phyloP scores from a whole-genome alignment of 306 rosid genomes.

The Abrus precatorius region DNA sequence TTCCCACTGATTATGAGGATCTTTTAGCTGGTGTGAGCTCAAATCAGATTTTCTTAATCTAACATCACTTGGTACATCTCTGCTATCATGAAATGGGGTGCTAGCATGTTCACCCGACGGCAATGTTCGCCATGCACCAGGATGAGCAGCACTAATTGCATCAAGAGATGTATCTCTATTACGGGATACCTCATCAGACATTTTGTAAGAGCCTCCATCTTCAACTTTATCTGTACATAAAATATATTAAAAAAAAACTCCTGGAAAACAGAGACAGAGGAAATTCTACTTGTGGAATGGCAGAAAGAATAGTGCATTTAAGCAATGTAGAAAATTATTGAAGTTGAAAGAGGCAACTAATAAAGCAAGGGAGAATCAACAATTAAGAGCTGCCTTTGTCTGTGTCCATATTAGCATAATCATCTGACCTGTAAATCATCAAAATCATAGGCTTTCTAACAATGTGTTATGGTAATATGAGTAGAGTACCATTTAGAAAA shows the following conservation, averaged over 20 bases:
- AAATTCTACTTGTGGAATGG: not conserved
- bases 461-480: not conserved
- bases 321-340: not conserved
- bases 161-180: conserved; percentile 64
- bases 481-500: not conserved
- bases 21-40: conserved; percentile 64
- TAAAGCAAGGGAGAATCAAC: not conserved
- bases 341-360: not conserved
- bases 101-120: conserved; percentile 61
- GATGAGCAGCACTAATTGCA: conserved; percentile 59
- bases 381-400: conserved; percentile 5
- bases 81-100: conserved; percentile 61
- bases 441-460: not conserved
- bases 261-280: not conserved
- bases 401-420: not conserved
- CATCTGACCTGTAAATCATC: not conserved
- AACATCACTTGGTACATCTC: conserved; percentile 63
- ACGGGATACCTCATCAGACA: conserved; percentile 60
- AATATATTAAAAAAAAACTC: conserved; percentile 15
- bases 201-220: conserved; percentile 61
- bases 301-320: not conserved
- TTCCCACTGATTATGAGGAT: conserved; percentile 66
- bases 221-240: conserved; percentile 69
- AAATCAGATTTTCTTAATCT: conserved; percentile 63
- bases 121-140: conserved; percentile 60